Conservation (phyloP, 345 rosid genomes). For the Iberis pinnata region DNA sequence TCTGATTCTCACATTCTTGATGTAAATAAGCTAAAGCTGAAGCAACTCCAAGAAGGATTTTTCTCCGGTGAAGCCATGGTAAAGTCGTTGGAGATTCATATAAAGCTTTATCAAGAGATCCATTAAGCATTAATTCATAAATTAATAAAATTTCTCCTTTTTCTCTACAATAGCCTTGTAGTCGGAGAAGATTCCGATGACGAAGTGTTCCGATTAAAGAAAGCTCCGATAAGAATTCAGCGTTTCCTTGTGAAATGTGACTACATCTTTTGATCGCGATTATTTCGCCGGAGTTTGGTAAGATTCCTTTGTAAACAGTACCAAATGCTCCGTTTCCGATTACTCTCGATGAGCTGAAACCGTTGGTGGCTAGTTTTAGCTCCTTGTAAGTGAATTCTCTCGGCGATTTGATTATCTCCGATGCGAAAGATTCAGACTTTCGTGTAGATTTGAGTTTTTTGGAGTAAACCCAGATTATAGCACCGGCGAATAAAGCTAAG, state of each 20-base stretch:
- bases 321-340: slow-evolving; percentile 97
- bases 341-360: slow-evolving; percentile 55
- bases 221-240: slow-evolving; percentile 75
- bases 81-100: slow-evolving; percentile 62
- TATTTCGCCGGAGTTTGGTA: slow-evolving; percentile 59
- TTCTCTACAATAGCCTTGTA: slow-evolving; percentile 94
- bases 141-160: slow-evolving; percentile 85
- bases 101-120: slow-evolving; percentile 89
- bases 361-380: slow-evolving; percentile 69
- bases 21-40: slow-evolving; percentile 91
- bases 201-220: slow-evolving; percentile 80
- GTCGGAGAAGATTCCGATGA: slow-evolving; percentile 82
- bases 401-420: slow-evolving; percentile 78
- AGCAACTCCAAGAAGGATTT: slow-evolving; percentile 76
- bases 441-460: slow-evolving; percentile 45
- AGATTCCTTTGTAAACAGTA: slow-evolving; percentile 77
- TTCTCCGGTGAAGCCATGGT: slow-evolving; percentile 71
- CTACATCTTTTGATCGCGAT: slow-evolving; percentile 91
- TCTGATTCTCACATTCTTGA: slow-evolving; percentile 96
- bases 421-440: slow-evolving; percentile 56
- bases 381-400: slow-evolving; percentile 86
- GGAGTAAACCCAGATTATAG: slow-evolving; percentile 63
- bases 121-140: slow-evolving; percentile 89
- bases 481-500: slow-evolving; percentile 69
- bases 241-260: slow-evolving; percentile 77